Evolutionary conservation across 108 stramenopile genomes (phyloP).

Genomic region (Aureococcus anophagefferens): DNA sequence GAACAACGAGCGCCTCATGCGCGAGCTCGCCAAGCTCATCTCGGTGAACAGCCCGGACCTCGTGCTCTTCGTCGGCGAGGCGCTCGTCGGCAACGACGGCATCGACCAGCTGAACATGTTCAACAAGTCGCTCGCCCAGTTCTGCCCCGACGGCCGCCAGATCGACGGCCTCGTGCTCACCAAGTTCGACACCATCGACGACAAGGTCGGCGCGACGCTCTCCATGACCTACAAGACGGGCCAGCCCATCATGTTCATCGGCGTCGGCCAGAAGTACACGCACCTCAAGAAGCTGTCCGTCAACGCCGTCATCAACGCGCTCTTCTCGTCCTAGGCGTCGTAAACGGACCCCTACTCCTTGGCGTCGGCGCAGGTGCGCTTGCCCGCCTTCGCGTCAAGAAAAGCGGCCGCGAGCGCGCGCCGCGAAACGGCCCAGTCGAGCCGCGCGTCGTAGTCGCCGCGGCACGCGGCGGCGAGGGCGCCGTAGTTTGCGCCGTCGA

Average conservation of each 20-base stretch:
- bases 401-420: too few relatives aligned
- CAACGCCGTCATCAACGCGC: constrained; percentile 63
- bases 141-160: constrained; percentile 49
- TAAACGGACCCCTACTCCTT: too few relatives aligned
- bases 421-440: too few relatives aligned
- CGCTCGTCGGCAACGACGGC: constrained; percentile 92
- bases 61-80: constrained; percentile 88
- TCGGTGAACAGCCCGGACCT: constrained; percentile 78
- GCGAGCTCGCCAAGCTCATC: constrained; percentile 80
- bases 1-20: constrained; percentile 93
- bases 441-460: too few relatives aligned
- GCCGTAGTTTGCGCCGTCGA: too few relatives aligned
- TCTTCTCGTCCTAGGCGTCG: constrained; percentile 59
- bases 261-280: constrained; percentile 96
- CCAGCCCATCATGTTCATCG: constrained; percentile 86
- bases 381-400: too few relatives aligned
- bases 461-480: too few relatives aligned
- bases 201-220: constrained; percentile 93
- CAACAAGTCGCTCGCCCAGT: constrained; percentile 63
- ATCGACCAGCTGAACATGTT: constrained; percentile 90
- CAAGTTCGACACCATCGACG: constrained; percentile 96
- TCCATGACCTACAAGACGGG: constrained; percentile 88
- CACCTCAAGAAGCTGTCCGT: constrained; percentile 80
- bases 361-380: too few relatives aligned
- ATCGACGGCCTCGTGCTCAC: constrained; percentile 92